Conservation (phyloP, 2,329 filamentous ascomycete species). For the Talaromyces sp. region DNA sequence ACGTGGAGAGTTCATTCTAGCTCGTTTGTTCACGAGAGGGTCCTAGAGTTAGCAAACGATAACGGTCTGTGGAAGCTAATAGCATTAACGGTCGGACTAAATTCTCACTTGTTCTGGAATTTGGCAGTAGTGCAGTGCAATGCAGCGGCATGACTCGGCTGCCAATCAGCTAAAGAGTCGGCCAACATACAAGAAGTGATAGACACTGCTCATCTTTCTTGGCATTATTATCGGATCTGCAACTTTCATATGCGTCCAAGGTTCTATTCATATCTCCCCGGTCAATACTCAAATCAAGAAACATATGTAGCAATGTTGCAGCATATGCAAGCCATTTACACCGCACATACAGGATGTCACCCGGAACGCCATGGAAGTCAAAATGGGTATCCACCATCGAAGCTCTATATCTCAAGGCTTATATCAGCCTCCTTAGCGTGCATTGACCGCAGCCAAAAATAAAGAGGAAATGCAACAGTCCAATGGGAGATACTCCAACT, state of each 20-base stretch:
- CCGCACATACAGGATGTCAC: background rate
- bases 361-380: background rate
- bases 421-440: constrained; percentile 1
- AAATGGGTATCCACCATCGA: background rate
- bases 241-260: too few species aligned
- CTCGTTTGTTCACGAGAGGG: background rate
- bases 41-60: background rate
- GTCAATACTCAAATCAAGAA: background rate
- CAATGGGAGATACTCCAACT: background rate
- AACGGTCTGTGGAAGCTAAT: background rate
- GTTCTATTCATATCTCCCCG: background rate
- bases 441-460: background rate
- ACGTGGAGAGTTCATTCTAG: background rate
- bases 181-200: background rate
- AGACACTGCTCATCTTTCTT: background rate
- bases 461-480: background rate
- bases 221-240: background rate
- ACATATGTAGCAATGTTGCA: background rate
- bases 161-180: background rate
- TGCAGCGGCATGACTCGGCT: background rate
- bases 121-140: background rate
- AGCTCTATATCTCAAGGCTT: background rate
- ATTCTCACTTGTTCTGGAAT: background rate
- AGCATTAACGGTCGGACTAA: background rate
- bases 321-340: background rate